Evolutionary conservation across 805 yeast species (phyloP).

Genomic region (Pichia thaimueangensis): DNA sequence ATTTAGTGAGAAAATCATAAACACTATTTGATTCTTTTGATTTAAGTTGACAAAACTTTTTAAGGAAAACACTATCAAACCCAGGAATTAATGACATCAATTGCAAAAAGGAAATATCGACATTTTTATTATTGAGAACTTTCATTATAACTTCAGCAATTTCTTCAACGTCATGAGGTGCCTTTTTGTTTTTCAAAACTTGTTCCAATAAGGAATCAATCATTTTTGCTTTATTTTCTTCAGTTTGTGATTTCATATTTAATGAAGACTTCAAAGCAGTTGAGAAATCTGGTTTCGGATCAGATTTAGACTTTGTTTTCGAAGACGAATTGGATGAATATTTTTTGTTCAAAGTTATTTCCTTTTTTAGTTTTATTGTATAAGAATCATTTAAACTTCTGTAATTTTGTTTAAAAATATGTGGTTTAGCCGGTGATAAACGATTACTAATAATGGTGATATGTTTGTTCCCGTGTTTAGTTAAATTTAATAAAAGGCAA

Average conservation of each 20-base stretch:
- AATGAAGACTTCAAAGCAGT: too few relatives aligned
- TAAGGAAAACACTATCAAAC: constrained; percentile 1
- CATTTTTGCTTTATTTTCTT: background rate
- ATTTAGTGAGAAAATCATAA: constrained; percentile 5
- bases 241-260: too few relatives aligned
- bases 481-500: background rate
- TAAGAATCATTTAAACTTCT: too few relatives aligned
- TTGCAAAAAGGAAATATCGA: constrained; percentile 1
- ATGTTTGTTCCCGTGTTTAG: constrained; percentile 1
- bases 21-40: background rate
- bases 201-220: background rate
- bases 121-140: constrained; percentile 1
- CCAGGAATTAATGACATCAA: constrained; percentile 6
- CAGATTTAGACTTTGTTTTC: too few relatives aligned
- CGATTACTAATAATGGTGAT: background rate
- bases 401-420: too few relatives aligned
- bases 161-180: background rate
- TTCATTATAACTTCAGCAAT: background rate
- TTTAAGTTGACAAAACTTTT: background rate
- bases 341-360: too few relatives aligned
- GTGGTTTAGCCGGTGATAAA: background rate
- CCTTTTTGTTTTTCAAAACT: background rate
- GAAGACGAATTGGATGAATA: too few relatives aligned
- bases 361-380: too few relatives aligned
- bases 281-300: too few relatives aligned